Evolutionary conservation across 1,284 basidiomycete genomes (phyloP).

Genomic region (Pseudozyma flocculosa): DNA sequence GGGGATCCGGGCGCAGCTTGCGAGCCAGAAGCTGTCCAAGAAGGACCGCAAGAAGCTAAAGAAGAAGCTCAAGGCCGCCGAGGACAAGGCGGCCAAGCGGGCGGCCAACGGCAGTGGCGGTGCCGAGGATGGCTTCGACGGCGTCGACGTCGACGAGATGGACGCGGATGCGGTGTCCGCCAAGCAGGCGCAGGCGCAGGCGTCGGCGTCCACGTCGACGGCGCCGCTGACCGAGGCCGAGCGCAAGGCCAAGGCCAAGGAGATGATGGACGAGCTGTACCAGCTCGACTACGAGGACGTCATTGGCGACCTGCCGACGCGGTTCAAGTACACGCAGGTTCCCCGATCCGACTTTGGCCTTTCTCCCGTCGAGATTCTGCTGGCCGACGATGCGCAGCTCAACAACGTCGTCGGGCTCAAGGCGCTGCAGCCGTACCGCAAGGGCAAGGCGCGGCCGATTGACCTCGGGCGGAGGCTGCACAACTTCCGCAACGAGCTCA

Average conservation of each 20-base stretch:
- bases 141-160: constrained; percentile 53
- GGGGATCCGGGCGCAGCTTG: constrained; percentile 26
- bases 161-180: constrained; percentile 18
- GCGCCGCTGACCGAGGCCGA: constrained; percentile 30
- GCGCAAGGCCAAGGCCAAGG: constrained; percentile 64
- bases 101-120: constrained; percentile 25
- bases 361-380: constrained; percentile 80
- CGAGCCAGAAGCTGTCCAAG: constrained; percentile 66
- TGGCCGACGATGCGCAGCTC: constrained; percentile 88
- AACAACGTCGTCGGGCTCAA: constrained; percentile 87
- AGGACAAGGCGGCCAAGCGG: constrained; percentile 33
- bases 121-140: constrained; percentile 7
- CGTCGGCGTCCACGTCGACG: constrained; percentile 12
- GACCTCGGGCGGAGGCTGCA: constrained; percentile 67
- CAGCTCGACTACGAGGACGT: constrained; percentile 92
- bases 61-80: constrained; percentile 53
- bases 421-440: constrained; percentile 86
- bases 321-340: constrained; percentile 86
- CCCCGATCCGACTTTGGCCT: constrained; percentile 72
- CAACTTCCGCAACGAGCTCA: constrained; percentile 70
- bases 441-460: constrained; percentile 66
- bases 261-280: constrained; percentile 88
- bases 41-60: constrained; percentile 72
- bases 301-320: constrained; percentile 85
- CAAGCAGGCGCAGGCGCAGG: background rate